Evolutionary conservation across 768 basidiomycete genomes (phyloP), one percentile per base, ranked within the genome.

Genomic region (Dacryopinax spathularia): DNA sequence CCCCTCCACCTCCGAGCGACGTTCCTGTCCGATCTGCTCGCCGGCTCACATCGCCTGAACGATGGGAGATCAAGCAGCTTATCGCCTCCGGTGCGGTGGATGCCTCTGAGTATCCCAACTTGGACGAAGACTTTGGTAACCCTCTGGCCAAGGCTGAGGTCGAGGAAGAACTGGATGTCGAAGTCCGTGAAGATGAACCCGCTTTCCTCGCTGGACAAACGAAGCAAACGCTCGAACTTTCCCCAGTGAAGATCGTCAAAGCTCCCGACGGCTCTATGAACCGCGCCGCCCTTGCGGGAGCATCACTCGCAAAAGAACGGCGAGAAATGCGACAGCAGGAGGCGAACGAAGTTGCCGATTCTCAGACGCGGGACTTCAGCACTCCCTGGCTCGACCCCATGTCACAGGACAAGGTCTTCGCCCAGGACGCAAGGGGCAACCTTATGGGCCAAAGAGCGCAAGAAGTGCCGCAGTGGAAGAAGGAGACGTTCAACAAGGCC

Each of bases 61-160:
- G 96, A 31, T 99, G 96, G 93, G 96, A 99, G 77, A 94, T 99
- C 75, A 97, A 98, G 74, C 96, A 98, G 73, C 83, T 99, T 63
- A 96, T 98, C 63, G 89, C 96, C 0, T 96, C 93, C 33, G 96
- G 96, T 41, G 89, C 86, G 16, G 82, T 97, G 62, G 85, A 86
- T 67, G 88, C 94, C 12, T 87, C 93, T 2, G 96, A 98, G 73
- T 95, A 94, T 70, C 93, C 92, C 1, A 90, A 95, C 33, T 78
- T 96, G 61, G 90, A 94, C 66, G 91, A 93, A 69, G 90, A 92
- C 65, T 83, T 88, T 71, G 81, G 74, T 62, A 86, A 89, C 69
- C 85, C 88, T 1, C 79, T 83, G 70, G 85, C 85, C 22, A 85
- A 85, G 56, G 86, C 86, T 0, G 93, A 95, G 70, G 85, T 93